Evolutionary conservation across 1,139 yeast genomes (phyloP).

Genomic region (Lodderomyces oxycetoniae): DNA sequence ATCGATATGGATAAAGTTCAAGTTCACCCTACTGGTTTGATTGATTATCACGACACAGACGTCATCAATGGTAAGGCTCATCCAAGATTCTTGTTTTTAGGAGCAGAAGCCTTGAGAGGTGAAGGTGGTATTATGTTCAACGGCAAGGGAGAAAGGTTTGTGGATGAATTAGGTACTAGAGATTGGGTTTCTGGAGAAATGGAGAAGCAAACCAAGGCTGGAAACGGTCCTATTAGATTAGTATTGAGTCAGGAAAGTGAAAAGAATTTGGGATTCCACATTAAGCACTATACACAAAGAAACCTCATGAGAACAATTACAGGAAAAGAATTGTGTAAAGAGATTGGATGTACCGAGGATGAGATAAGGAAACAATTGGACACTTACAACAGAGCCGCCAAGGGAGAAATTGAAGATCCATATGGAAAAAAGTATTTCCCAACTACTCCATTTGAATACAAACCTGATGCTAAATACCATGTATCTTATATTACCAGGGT

Average conservation of each 20-base stretch:
- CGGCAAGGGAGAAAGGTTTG: slow-evolving; percentile 61
- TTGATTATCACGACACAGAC: slow-evolving; percentile 57
- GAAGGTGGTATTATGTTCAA: slow-evolving; percentile 71
- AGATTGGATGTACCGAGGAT: slow-evolving; percentile 29
- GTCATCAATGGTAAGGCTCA: slow-evolving; percentile 34
- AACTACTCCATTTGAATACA: slow-evolving; percentile 41
- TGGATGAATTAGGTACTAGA: slow-evolving; percentile 66
- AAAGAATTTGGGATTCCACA: slow-evolving; percentile 47
- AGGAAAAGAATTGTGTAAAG: slow-evolving; percentile 46
- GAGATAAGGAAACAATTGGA: slow-evolving; percentile 35
- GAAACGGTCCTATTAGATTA: slow-evolving; percentile 50
- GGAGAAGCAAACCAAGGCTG: slow-evolving; percentile 40
- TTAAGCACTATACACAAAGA: slow-evolving; percentile 63
- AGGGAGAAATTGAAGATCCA: slow-evolving; percentile 38
- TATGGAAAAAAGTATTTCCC: slow-evolving; percentile 52
- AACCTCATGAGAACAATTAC: slow-evolving; percentile 54
- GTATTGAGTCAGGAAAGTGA: slow-evolving; percentile 44
- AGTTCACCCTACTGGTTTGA: slow-evolving; percentile 78
- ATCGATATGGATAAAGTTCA: slow-evolving; percentile 76
- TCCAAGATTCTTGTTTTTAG: slow-evolving; percentile 59
- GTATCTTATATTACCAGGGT: slow-evolving; percentile 67
- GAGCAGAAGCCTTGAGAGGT: slow-evolving; percentile 77
- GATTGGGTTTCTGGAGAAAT: slow-evolving; percentile 64
- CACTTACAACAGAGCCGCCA: slow-evolving; percentile 45
- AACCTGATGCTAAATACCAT: slow-evolving; percentile 30